phyloP scores from a whole-genome alignment of 1,139 yeast genomes.

The Yamadazyma diddensiae region DNA sequence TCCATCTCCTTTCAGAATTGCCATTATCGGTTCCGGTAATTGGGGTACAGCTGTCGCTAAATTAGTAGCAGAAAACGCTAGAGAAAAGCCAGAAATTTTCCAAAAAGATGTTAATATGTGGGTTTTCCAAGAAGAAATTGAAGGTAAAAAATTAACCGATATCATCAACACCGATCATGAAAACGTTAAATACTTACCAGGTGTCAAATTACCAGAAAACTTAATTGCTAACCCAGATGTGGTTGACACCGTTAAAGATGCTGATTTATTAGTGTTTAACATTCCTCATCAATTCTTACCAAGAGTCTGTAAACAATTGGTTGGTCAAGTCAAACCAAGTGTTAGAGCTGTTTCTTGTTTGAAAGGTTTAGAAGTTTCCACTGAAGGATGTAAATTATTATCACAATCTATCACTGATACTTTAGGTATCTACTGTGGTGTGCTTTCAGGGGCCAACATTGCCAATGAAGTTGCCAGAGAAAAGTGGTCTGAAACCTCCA shows the following conservation, averaged over 20 bases:
- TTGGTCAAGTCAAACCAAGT: conserved; percentile 64
- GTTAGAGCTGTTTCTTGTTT: conserved; percentile 89
- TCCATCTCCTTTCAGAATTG: conserved; percentile 47
- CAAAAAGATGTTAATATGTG: conserved; percentile 79
- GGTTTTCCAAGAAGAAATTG: conserved; percentile 82
- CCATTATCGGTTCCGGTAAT: conserved; percentile 76
- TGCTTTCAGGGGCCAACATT: conserved; percentile 89
- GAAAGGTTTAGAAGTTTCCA: conserved; percentile 84
- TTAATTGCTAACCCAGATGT: conserved; percentile 83
- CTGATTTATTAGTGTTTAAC: conserved; percentile 85
- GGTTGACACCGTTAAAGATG: conserved; percentile 64
- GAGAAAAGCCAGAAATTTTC: conserved; percentile 65
- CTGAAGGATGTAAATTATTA: conserved; percentile 76
- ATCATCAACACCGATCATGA: conserved; percentile 85
- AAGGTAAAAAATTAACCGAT: conserved; percentile 74
- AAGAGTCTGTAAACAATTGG: conserved; percentile 67
- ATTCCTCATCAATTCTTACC: conserved; percentile 92
- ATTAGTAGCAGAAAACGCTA: conserved; percentile 82
- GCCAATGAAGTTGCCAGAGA: conserved; percentile 94
- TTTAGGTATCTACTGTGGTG: conserved; percentile 88
- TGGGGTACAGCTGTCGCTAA: conserved; percentile 98
- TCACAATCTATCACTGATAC: conserved; percentile 71
- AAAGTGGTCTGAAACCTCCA: conserved; percentile 93
- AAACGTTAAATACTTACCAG: conserved; percentile 86
- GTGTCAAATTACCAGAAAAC: conserved; percentile 73